Conservation (phyloP, 352 stramenopile genomes). For the Globisporangium canariense region DNA sequence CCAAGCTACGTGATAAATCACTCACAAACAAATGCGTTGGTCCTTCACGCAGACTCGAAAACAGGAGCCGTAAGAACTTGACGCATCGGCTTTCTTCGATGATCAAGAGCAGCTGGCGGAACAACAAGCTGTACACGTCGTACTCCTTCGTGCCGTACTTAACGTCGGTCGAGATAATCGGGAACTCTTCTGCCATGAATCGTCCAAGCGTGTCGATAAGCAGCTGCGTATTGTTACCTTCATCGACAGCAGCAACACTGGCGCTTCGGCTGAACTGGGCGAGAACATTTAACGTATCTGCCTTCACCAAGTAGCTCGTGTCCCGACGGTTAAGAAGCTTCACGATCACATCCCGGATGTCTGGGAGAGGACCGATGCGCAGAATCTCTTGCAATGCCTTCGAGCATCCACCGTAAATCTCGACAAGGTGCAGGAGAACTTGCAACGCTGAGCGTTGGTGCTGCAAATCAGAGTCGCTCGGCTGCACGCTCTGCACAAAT, state of each 20-base stretch:
- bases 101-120: slow-evolving; percentile 46
- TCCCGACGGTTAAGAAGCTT: slow-evolving; percentile 33
- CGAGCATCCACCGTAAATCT: slow-evolving; percentile 39
- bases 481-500: slow-evolving; percentile 32
- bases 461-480: slow-evolving; percentile 25
- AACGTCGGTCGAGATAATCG: slow-evolving; percentile 72
- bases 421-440: slow-evolving; percentile 38
- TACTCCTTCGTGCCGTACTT: slow-evolving; percentile 55
- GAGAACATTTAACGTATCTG: slow-evolving; percentile 46
- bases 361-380: slow-evolving; percentile 30
- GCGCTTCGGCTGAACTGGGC: slow-evolving; percentile 26
- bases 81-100: slow-evolving; percentile 50
- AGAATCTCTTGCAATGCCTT: slow-evolving; percentile 24
- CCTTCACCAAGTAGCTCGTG: slow-evolving; percentile 58
- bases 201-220: slow-evolving; percentile 33
- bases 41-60: slow-evolving; percentile 62
- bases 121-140: slow-evolving; percentile 56
- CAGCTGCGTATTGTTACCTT: slow-evolving; percentile 12
- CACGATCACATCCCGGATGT: slow-evolving; percentile 35
- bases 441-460: slow-evolving; percentile 39
- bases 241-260: not conserved
- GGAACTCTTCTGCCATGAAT: slow-evolving; percentile 76
- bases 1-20: slow-evolving; percentile 48
- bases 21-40: slow-evolving; percentile 45
- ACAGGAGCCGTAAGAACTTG: slow-evolving; percentile 47